Conservation (phyloP, 2,329 filamentous ascomycete genomes). For the Rasamsonia emersonii region DNA sequence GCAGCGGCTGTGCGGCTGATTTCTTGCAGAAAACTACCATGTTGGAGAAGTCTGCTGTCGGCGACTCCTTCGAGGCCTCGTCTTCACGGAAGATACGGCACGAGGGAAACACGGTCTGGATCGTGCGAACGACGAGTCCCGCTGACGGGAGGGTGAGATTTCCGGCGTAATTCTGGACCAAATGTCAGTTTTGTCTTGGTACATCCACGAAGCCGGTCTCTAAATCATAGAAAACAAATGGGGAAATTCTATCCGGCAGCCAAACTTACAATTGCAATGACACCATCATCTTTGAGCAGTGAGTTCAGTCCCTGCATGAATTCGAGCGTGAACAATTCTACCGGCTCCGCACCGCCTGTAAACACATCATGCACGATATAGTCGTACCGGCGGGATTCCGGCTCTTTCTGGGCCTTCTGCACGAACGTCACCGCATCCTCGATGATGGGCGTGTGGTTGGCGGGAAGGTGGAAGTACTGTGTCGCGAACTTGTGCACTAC, state of each 20-base stretch:
- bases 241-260: no score
- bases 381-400: conserved; percentile 53
- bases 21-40: conserved; percentile 93
- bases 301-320: conserved; percentile 65
- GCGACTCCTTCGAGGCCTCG: conserved; percentile 28
- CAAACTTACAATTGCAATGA: conserved; percentile 71
- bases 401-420: conserved; percentile 39
- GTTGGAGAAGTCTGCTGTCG: conserved; percentile 74
- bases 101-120: conserved; percentile 71
- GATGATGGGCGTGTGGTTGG: conserved; percentile 70
- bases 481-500: conserved; percentile 74
- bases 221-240: conserved; percentile 1
- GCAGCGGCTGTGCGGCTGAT: conserved; percentile 39
- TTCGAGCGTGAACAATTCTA: conserved; percentile 75
- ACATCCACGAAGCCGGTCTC: no score
- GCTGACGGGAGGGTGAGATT: conserved; percentile 72
- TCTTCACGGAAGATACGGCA: conserved; percentile 87
- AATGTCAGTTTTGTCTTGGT: no score
- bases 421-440: conserved; percentile 71
- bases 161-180: conserved; percentile 77
- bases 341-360: conserved; percentile 87
- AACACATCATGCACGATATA: conserved; percentile 98
- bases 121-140: conserved; percentile 71
- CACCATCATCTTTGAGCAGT: conserved; percentile 68
- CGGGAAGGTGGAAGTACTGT: conserved; percentile 71